Conservation (phyloP, 2,329 filamentous ascomycete species). For the Exophiala phaeomuriformis region DNA sequence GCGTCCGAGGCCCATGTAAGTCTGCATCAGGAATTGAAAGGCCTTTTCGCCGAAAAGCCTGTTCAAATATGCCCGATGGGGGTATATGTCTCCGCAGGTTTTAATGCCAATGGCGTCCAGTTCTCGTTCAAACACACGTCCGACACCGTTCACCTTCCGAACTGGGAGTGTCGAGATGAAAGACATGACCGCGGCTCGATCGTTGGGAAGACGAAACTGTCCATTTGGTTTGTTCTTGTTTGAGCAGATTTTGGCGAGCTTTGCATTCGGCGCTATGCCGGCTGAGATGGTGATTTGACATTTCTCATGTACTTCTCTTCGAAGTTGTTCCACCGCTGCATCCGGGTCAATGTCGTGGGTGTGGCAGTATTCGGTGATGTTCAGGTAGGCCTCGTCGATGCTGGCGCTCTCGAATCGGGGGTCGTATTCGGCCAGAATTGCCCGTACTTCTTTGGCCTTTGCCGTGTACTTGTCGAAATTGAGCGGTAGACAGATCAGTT, state of each 20-base stretch:
- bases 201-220: slow-evolving; percentile 68
- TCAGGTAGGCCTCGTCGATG: slow-evolving; percentile 93
- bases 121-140: slow-evolving; percentile 85
- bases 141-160: slow-evolving; percentile 91
- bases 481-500: slow-evolving; percentile 70
- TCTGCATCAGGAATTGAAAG: slow-evolving; percentile 75
- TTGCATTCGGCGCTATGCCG: slow-evolving; percentile 87
- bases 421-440: slow-evolving; percentile 80
- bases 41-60: slow-evolving; percentile 87
- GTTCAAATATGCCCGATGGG: slow-evolving; percentile 63
- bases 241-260: slow-evolving; percentile 88
- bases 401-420: slow-evolving; percentile 85
- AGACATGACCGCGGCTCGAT: slow-evolving; percentile 66
- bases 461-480: slow-evolving; percentile 87
- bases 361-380: slow-evolving; percentile 79
- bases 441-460: slow-evolving; percentile 81
- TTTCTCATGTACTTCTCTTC: slow-evolving; percentile 65
- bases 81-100: slow-evolving; percentile 81
- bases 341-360: slow-evolving; percentile 61
- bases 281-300: slow-evolving; percentile 85
- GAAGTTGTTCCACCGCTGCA: slow-evolving; percentile 68
- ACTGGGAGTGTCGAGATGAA: slow-evolving; percentile 82
- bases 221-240: slow-evolving; percentile 97
- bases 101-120: slow-evolving; percentile 79
- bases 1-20: slow-evolving; percentile 76